Evolutionary conservation across 2,329 filamentous ascomycete species (phyloP).

Genomic region (Polytolypa hystricis): DNA sequence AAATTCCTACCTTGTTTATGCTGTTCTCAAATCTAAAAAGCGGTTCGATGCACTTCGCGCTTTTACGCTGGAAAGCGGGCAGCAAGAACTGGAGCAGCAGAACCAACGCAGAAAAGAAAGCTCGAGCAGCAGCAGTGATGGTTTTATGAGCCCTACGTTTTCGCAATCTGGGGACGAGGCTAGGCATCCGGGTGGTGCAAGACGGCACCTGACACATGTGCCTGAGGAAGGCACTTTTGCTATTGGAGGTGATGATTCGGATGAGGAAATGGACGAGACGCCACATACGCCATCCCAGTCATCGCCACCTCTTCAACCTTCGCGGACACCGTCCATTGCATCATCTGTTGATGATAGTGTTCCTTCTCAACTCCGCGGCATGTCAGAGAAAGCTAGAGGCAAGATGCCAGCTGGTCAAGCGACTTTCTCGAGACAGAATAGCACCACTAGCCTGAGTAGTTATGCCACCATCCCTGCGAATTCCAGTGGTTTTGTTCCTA

Average conservation of each 20-base stretch:
- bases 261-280: slow-evolving; percentile 51
- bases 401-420: slow-evolving; percentile 80
- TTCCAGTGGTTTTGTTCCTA: slow-evolving; percentile 57
- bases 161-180: slow-evolving; percentile 32
- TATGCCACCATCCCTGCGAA: slow-evolving; percentile 47
- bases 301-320: slow-evolving; percentile 45
- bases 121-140: slow-evolving; percentile 23
- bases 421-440: slow-evolving; percentile 84
- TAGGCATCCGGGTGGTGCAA: slow-evolving; percentile 38
- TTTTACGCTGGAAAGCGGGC: slow-evolving; percentile 84
- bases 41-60: slow-evolving; percentile 73
- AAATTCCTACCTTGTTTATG: slow-evolving; percentile 71
- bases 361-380: slow-evolving; percentile 71
- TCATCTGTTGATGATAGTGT: slow-evolving; percentile 65
- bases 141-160: slow-evolving; percentile 23
- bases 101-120: slow-evolving; percentile 59
- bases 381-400: slow-evolving; percentile 94
- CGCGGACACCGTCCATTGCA: slow-evolving; percentile 57
- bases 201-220: slow-evolving; percentile 53
- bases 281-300: slow-evolving; percentile 49
- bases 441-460: slow-evolving; percentile 66
- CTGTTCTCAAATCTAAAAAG: slow-evolving; percentile 67
- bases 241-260: slow-evolving; percentile 68
- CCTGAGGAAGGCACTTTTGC: slow-evolving; percentile 72
- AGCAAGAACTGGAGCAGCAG: slow-evolving; percentile 78